Evolutionary conservation across 2,329 filamentous ascomycete species (phyloP).

Genomic region (Calonectria crousiana): DNA sequence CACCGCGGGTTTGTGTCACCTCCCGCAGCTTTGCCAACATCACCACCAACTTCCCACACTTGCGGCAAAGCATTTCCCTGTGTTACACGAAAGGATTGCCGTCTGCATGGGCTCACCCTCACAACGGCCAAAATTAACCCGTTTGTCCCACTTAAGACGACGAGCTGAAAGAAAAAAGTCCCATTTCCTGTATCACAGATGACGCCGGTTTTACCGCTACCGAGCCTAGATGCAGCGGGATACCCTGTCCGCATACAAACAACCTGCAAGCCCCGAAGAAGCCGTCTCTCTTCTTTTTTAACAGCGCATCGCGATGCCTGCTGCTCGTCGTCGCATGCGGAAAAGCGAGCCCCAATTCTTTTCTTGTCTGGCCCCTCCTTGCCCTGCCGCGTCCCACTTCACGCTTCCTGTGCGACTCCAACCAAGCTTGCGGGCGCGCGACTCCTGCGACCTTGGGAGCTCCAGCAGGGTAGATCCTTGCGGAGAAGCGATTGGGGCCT

Average conservation of each 20-base stretch:
- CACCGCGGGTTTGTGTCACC: not conserved
- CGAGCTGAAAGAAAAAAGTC: not conserved
- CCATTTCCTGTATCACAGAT: not conserved
- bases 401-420: not conserved
- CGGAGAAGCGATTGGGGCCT: constrained; percentile 13
- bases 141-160: not conserved
- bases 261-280: not conserved
- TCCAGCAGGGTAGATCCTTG: constrained; percentile 13
- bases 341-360: constrained; percentile 12
- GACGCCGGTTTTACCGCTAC: constrained; percentile 6
- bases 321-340: constrained; percentile 19
- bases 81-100: constrained; percentile 8
- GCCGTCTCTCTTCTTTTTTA: not conserved
- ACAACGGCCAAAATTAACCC: not conserved
- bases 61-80: constrained; percentile 7
- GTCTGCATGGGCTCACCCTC: not conserved
- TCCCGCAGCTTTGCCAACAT: not conserved
- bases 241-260: constrained; percentile 1
- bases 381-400: constrained; percentile 2
- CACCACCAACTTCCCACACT: not conserved
- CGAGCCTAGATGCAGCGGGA: not conserved
- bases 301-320: not conserved
- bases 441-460: not conserved
- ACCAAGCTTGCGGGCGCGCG: not conserved
- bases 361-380: not conserved